Evolutionary conservation across 306 rosid species (phyloP).

Genomic region (Castanea mollissima): DNA sequence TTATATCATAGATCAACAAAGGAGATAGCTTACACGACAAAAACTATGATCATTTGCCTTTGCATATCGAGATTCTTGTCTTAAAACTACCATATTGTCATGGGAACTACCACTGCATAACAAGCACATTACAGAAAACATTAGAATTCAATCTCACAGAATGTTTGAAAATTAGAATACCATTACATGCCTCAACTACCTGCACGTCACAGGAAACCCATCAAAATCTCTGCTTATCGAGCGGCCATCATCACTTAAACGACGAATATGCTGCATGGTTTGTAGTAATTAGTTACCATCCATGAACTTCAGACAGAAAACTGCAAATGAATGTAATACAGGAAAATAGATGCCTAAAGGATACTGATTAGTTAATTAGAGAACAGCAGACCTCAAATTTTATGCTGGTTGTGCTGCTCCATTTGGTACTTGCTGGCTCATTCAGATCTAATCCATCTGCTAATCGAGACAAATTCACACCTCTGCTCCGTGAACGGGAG

Average conservation of each 20-base stretch:
- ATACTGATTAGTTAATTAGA: slow-evolving; percentile 19
- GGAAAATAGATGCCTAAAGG: background rate
- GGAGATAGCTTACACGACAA: slow-evolving; percentile 52
- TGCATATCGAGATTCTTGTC: slow-evolving; percentile 76
- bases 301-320: slow-evolving; percentile 4
- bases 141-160: slow-evolving; percentile 35
- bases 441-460: slow-evolving; percentile 73
- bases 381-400: slow-evolving; percentile 64
- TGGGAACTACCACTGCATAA: slow-evolving; percentile 65
- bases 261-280: slow-evolving; percentile 73
- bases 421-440: slow-evolving; percentile 80
- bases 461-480: slow-evolving; percentile 78
- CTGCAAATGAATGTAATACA: slow-evolving; percentile 1
- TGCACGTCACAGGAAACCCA: slow-evolving; percentile 86
- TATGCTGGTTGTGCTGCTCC: slow-evolving; percentile 81
- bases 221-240: slow-evolving; percentile 67
- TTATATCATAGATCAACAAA: slow-evolving; percentile 3
- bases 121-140: slow-evolving; percentile 29
- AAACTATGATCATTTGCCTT: slow-evolving; percentile 67
- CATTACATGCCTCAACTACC: slow-evolving; percentile 37
- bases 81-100: slow-evolving; percentile 83
- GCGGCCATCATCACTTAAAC: slow-evolving; percentile 61
- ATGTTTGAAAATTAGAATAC: slow-evolving; percentile 17
- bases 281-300: slow-evolving; percentile 26
- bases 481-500: slow-evolving; percentile 79